Evolutionary conservation across 163 green algal species (phyloP), one percentile per base, ranked within the genome.

Genomic region (Coccomyxa subellipsoidea): DNA sequence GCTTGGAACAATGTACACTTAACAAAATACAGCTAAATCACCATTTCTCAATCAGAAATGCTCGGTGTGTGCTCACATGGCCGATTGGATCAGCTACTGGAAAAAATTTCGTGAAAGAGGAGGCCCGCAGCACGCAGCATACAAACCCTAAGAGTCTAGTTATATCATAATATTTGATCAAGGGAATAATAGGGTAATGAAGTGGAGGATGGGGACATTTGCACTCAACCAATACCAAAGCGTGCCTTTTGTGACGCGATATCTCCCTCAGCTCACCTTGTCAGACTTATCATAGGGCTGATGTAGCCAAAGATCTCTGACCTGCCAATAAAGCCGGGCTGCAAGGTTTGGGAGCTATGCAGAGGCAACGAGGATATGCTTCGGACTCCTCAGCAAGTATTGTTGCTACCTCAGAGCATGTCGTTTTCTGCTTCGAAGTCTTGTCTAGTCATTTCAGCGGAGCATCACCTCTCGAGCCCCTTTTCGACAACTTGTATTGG

Each of bases 391-490:
- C 47, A 59, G 47, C 47, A 18, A 27, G 15, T 27, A 59, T 59
- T 8, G 3, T 18, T 59, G 47, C 47, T 27, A 27, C 47, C 47
- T 12, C 47, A 27, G 70, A 77, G 31, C 91, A 93, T 53, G 89
- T 84, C 3, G 59, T 83, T 5, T 89, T 83, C 32, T 90, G 87
- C 35, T 93, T 91, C 37, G 84, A 92, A 21, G 83, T 80, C 0
- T 76, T 93, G 15, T 12, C 82, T 0, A 47, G 76, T 12, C 84
- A 92, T 75, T 88, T 88, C 31, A 54, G 32, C 6, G 87, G 87
- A 8, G 25, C 78, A 2, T 37, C 36, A 6, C 12, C 29, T 7
- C 73, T 31, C 4, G 38, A n/a, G 15, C 69, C 86, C 1, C 2
- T 29, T 2, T 90, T 91, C 80, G 84, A 86, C 35, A 81, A 89